Evolutionary conservation across 225 moss, liverwort and hornwort genomes (phyloP), one percentile per base, ranked within the genome.

Genomic region (Sphagnum tenellum): DNA sequence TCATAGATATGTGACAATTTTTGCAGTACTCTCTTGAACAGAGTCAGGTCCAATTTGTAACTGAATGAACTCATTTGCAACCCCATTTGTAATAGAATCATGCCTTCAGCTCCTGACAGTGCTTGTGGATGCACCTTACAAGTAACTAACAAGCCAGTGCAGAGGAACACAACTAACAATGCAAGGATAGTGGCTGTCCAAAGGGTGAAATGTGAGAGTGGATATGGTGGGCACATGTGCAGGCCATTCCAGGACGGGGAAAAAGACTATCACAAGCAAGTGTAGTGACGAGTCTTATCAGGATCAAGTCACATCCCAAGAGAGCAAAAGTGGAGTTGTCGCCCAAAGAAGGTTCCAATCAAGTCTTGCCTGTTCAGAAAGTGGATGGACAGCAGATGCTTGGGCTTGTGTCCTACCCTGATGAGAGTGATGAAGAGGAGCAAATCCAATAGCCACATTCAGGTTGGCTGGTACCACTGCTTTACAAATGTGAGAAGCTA

Each of bases 241-340:
- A 52, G 51, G 5, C 71, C 76, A 70, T 64, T 29, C 44, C 71
- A 69, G 67, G 75, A 78, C 47, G 65, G 66, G 67, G 49, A 47
- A 98, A 98, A 73, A 82, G 88, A 64, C 74, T 77, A 47, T 70
- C 69, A 60, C 74, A 79, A 4, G 76, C 71, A 12, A 75, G 66
- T 48, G 66, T 72, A 5, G n/a, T 85, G 59, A 79, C 96, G 61
- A 75, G 82, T 70, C 75, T 85, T 45, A 79, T 98, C 13, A 93
- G 78, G 78, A 86, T 98, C 60, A 93, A 81, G 66, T 76, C 90
- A 48, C 81, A 89, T 51, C 79, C 89, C 44, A 98, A 98, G 57
- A 90, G 73, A 73, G 70, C 67, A 45, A 93, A 87, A 70, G 12
- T 75, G 12, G 85, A 78, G 7, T 14, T 59, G 7, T 12, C 5